These are phyloP conservation scores for Dissophora ornata DNA, from an alignment of 192 early-diverging fungal genomes.

Conservation along the genomic window DNA sequence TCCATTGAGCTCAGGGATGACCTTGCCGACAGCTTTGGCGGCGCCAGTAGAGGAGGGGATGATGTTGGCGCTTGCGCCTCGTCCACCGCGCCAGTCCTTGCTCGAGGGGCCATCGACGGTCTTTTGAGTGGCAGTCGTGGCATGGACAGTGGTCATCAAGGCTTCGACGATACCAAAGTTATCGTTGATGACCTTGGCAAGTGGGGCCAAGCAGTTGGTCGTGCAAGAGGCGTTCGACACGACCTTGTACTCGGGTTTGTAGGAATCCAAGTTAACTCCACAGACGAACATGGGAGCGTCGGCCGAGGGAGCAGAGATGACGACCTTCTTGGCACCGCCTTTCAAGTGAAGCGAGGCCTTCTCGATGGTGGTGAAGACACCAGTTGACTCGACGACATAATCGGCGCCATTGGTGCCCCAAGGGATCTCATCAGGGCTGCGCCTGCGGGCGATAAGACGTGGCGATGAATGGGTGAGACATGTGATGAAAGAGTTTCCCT, in stretches of 20 bases:
- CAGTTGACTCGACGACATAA: conserved; percentile 98
- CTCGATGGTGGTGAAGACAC: conserved; percentile 95
- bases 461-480: conserved; percentile 1
- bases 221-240: conserved; percentile 99
- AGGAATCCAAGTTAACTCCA: conserved; percentile 96
- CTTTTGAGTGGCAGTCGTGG: conserved; percentile 99
- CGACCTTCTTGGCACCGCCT: conserved; percentile 98
- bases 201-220: conserved; percentile 98
- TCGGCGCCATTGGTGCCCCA: conserved; percentile 86
- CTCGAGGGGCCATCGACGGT: conserved; percentile 97
- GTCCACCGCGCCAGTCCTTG: conserved; percentile 98
- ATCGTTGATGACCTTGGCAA: conserved; percentile 97
- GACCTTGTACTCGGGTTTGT: conserved; percentile 87
- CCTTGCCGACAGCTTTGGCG: conserved; percentile 99
- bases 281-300: conserved; percentile 99
- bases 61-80: conserved; percentile 94
- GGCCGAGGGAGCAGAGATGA: conserved; percentile 96
- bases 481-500: not conserved
- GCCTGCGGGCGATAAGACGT: conserved; percentile 20
- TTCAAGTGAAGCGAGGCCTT: conserved; percentile 87
- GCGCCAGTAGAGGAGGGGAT: conserved; percentile 98
- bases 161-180: conserved; percentile 96
- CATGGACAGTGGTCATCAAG: conserved; percentile 99
- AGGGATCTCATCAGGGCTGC: conserved; percentile 88
- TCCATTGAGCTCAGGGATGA: conserved; percentile 92